phyloP scores from a whole-genome alignment of 768 basidiomycete genomes.

The Lyophyllum decastes region DNA sequence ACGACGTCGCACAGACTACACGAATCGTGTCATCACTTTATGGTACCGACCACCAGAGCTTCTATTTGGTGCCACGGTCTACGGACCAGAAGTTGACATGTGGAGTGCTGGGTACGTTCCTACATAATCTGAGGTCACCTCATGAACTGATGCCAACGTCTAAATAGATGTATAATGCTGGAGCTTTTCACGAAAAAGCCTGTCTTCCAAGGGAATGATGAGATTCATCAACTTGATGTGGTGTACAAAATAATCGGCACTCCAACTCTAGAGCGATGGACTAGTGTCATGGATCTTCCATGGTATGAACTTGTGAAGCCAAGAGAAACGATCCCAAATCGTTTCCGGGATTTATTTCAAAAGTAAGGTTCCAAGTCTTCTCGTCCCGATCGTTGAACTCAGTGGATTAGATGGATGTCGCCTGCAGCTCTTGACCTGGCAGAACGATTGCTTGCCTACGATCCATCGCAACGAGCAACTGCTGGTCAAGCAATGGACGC shows the following conservation, averaged over 20 bases:
- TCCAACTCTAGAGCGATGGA: slow-evolving; percentile 82
- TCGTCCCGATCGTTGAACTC: slow-evolving; percentile 2
- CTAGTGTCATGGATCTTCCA: slow-evolving; percentile 77
- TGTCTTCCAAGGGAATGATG: slow-evolving; percentile 97
- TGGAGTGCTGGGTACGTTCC: slow-evolving; percentile 93
- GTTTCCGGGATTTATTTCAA: slow-evolving; percentile 82
- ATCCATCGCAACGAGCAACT: slow-evolving; percentile 75
- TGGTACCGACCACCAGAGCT: slow-evolving; percentile 99
- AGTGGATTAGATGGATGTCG: slow-evolving; percentile 70
- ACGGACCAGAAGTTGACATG: slow-evolving; percentile 98
- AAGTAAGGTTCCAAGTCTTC: slow-evolving; percentile 52
- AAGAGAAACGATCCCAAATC: slow-evolving; percentile 68
- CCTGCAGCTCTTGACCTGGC: slow-evolving; percentile 88
- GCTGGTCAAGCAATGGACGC: slow-evolving; percentile 80
- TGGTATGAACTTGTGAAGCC: slow-evolving; percentile 99
- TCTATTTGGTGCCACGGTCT: slow-evolving; percentile 91
- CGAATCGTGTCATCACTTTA: slow-evolving; percentile 98
- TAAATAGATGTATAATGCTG: slow-evolving; percentile 91
- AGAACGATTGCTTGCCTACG: slow-evolving; percentile 75
- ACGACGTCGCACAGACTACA: slow-evolving; percentile 87
- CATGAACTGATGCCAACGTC: slow-evolving; percentile 1
- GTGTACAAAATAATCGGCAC: slow-evolving; percentile 92
- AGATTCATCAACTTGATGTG: slow-evolving; percentile 94
- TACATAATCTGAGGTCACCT: neutral
- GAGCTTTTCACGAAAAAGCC: slow-evolving; percentile 95